Evolutionary conservation across 768 basidiomycete species (phyloP).

Genomic region (Amanita thiersii): DNA sequence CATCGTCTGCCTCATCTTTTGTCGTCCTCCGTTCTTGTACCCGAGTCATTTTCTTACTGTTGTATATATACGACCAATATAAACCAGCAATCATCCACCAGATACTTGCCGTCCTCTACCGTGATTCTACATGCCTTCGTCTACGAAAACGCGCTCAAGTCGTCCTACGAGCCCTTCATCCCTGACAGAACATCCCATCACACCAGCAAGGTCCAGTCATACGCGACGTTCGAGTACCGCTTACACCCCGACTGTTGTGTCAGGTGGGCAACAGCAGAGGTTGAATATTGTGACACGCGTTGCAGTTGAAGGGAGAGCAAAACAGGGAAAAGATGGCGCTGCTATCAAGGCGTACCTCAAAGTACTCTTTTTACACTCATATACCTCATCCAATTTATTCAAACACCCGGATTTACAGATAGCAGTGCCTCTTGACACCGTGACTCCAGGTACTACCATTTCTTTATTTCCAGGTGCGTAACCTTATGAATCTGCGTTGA

Average conservation of each 20-base stretch:
- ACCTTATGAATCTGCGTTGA: not conserved
- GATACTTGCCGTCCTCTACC: not conserved
- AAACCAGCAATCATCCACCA: too few relatives aligned
- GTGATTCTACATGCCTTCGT: constrained; percentile 2
- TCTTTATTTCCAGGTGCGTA: constrained; percentile 64
- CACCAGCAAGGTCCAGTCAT: constrained; percentile 14
- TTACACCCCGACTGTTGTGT: constrained; percentile 40
- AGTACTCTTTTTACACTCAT: constrained; percentile 26
- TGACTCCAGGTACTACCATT: constrained; percentile 59
- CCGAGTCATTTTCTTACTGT: not conserved
- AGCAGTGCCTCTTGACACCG: constrained; percentile 56
- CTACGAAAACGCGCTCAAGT: not conserved
- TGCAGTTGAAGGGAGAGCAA: constrained; percentile 67
- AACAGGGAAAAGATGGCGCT: constrained; percentile 55
- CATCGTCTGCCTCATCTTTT: not conserved
- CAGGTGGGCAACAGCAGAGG: constrained; percentile 33
- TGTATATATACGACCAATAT: too few relatives aligned
- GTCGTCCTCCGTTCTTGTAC: too few relatives aligned
- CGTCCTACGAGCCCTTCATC: constrained; percentile 7
- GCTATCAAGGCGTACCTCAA: constrained; percentile 72
- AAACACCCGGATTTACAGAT: constrained; percentile 30
- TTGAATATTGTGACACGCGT: constrained; percentile 68
- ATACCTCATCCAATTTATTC: not conserved
- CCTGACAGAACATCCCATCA: not conserved
- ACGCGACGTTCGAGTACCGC: constrained; percentile 20